Evolutionary conservation across 805 yeast genomes (phyloP).

Genomic region (Zygosaccharomyces kombuchaensis): DNA sequence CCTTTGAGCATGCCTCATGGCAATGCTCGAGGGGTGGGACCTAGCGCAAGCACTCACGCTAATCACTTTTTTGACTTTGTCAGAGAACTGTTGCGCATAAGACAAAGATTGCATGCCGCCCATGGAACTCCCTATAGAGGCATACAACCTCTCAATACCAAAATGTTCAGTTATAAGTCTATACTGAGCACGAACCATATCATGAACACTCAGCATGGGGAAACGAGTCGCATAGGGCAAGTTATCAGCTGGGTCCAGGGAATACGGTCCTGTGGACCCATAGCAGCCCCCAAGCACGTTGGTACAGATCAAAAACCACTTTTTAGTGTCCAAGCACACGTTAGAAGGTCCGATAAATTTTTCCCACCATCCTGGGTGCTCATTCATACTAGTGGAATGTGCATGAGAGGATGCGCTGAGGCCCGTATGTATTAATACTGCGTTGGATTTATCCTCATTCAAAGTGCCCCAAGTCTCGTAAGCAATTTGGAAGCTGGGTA

Average conservation of each 20-base stretch:
- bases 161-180: slow-evolving; percentile 59
- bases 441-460: slow-evolving; percentile 59
- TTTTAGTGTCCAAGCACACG: slow-evolving; percentile 68
- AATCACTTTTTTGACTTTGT: slow-evolving; percentile 65
- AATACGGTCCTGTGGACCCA: slow-evolving; percentile 91
- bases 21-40: slow-evolving; percentile 91
- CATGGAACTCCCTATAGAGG: slow-evolving; percentile 88
- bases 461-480: slow-evolving; percentile 89
- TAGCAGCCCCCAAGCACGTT: slow-evolving; percentile 93
- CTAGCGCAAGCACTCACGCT: slow-evolving; percentile 91
- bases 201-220: slow-evolving; percentile 80
- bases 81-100: slow-evolving; percentile 77
- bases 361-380: slow-evolving; percentile 93
- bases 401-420: slow-evolving; percentile 94
- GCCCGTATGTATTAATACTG: slow-evolving; percentile 83
- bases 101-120: slow-evolving; percentile 99
- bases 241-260: slow-evolving; percentile 63
- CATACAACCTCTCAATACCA: slow-evolving; percentile 60
- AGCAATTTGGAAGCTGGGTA: slow-evolving; percentile 76
- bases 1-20: slow-evolving; percentile 87
- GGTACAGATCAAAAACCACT: slow-evolving; percentile 80
- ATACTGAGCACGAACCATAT: slow-evolving; percentile 88
- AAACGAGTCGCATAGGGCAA: slow-evolving; percentile 78
- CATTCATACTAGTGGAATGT: slow-evolving; percentile 65
- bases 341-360: slow-evolving; percentile 81